Evolutionary conservation across 2,329 filamentous ascomycete genomes (phyloP).

Genomic region (Sphaceloma murrayae): DNA sequence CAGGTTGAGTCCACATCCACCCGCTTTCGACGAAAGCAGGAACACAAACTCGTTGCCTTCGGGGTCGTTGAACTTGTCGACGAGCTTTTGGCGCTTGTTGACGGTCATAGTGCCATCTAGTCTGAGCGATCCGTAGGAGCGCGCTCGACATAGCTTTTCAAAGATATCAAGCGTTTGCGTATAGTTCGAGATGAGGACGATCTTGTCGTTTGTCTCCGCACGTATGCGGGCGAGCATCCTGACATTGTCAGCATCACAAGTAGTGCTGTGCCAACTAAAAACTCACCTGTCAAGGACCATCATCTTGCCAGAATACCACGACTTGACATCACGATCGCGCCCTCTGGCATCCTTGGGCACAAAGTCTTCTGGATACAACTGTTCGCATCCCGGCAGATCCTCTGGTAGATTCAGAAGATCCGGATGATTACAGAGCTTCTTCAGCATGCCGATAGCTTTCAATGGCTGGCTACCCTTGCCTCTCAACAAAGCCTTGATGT

Average conservation of each 20-base stretch:
- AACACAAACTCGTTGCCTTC: slow-evolving; percentile 86
- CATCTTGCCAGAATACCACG: slow-evolving; percentile 98
- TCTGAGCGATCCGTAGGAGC: slow-evolving; percentile 74
- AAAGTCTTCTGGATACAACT: slow-evolving; percentile 74
- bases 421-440: slow-evolving; percentile 97
- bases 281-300: slow-evolving; percentile 66
- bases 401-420: slow-evolving; percentile 75
- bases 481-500: slow-evolving; percentile 81
- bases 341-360: slow-evolving; percentile 79
- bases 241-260: slow-evolving; percentile 2
- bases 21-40: slow-evolving; percentile 90
- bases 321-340: slow-evolving; percentile 81
- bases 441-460: slow-evolving; percentile 91
- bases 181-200: slow-evolving; percentile 97
- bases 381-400: slow-evolving; percentile 80
- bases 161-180: slow-evolving; percentile 94
- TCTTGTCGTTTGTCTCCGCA: slow-evolving; percentile 96
- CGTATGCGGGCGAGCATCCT: slow-evolving; percentile 88
- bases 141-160: slow-evolving; percentile 75
- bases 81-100: slow-evolving; percentile 90
- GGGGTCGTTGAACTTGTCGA: slow-evolving; percentile 95
- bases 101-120: slow-evolving; percentile 98
- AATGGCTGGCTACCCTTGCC: slow-evolving; percentile 93
- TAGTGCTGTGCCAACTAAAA: neutral
- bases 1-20: slow-evolving; percentile 90